Conservation (phyloP, 441 rosid species). For the Manihot esculenta region DNA sequence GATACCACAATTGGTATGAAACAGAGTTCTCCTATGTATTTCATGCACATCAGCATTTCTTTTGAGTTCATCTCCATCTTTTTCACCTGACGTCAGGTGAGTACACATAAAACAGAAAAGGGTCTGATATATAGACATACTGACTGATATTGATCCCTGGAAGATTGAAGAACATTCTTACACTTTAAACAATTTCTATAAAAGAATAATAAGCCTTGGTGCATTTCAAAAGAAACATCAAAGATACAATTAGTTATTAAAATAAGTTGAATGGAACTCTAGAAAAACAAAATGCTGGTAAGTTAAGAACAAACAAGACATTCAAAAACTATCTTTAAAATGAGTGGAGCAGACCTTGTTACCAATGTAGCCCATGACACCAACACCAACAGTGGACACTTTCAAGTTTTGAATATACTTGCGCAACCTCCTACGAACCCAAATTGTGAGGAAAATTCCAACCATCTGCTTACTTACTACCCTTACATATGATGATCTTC, state of each 20-base stretch:
- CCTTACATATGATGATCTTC: slow-evolving; percentile 68
- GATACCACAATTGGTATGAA: slow-evolving; percentile 47
- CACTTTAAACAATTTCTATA: slow-evolving; percentile 19
- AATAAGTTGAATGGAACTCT: too few relatives aligned
- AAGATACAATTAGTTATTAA: neutral
- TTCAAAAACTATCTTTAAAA: slow-evolving; percentile 9
- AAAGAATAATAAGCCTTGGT: slow-evolving; percentile 2
- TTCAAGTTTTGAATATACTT: slow-evolving; percentile 75
- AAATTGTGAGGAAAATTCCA: slow-evolving; percentile 77
- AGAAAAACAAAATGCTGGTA: too few relatives aligned
- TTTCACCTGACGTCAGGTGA: slow-evolving; percentile 82
- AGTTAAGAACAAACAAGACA: too few relatives aligned
- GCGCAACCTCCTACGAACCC: slow-evolving; percentile 89
- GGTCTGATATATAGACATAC: slow-evolving; percentile 84
- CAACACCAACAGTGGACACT: slow-evolving; percentile 97
- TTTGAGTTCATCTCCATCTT: slow-evolving; percentile 74
- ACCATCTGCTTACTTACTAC: slow-evolving; percentile 98
- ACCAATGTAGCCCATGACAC: slow-evolving; percentile 95
- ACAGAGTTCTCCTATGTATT: slow-evolving; percentile 69
- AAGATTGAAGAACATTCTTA: slow-evolving; percentile 31
- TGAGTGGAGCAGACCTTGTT: slow-evolving; percentile 65
- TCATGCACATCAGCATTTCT: slow-evolving; percentile 80
- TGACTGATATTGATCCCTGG: slow-evolving; percentile 89
- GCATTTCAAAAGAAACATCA: slow-evolving; percentile 5
- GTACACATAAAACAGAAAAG: slow-evolving; percentile 67